A percentile compares a stretch with the other conserved stretches of the same genome.
phyloP scores from a whole-genome alignment of 768 basidiomycete genomes.

The Suillus plorans region DNA sequence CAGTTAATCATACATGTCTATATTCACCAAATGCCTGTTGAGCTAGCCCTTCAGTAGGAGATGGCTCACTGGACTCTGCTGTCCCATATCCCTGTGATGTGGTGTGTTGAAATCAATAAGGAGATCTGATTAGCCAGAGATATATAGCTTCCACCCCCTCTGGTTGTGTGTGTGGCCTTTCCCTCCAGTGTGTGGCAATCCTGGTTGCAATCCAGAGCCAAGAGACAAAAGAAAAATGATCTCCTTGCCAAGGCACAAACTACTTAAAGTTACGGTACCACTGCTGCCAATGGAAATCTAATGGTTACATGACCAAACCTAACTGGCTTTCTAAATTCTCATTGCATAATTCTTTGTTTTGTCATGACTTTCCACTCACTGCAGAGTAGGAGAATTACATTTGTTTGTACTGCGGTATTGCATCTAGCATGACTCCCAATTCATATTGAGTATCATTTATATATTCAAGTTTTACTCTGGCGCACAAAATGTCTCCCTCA shows the following conservation, averaged over 20 bases:
- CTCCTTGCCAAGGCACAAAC: not conserved
- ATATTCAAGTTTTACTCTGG: too few species aligned
- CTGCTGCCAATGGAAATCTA: not conserved
- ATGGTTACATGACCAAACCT: not conserved
- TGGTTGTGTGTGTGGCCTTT: not conserved
- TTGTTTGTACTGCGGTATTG: too few species aligned
- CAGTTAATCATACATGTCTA: not conserved
- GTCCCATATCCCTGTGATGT: not conserved
- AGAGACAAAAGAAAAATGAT: not conserved
- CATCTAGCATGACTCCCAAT: too few species aligned
- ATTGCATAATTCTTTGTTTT: not conserved
- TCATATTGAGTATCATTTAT: too few species aligned
- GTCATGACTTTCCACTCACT: not conserved
- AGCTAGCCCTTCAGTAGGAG: not conserved
- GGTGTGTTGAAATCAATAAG: not conserved
- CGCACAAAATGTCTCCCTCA: too few species aligned
- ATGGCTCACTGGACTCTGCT: not conserved
- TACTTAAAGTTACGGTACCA: not conserved
- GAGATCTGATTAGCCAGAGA: not conserved
- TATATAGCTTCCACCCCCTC: not conserved
- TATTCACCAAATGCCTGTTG: not conserved
- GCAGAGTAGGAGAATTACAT: not conserved
- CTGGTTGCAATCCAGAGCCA: not conserved
- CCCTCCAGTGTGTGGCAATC: not conserved
- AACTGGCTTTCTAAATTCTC: too few species aligned